These are phyloP conservation scores for Naganishia sp. DNA, from an alignment of 1,284 basidiomycete species.

Conservation along the genomic window DNA sequence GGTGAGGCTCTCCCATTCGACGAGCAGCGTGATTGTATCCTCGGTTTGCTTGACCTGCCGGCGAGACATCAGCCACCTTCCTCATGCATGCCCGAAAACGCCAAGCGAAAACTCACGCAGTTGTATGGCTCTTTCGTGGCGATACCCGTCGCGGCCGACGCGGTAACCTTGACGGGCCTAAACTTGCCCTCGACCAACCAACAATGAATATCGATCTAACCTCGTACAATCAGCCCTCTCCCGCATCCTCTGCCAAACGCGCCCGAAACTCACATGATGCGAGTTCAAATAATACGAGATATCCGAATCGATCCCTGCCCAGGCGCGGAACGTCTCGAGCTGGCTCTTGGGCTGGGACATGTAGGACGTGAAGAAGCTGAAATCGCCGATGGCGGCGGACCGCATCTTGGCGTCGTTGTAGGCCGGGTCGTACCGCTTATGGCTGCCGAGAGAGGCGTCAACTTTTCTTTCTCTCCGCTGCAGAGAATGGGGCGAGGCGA, in stretches of 20 bases:
- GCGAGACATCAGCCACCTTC: not conserved
- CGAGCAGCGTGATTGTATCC: constrained; percentile 90
- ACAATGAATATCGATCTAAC: constrained; percentile 80
- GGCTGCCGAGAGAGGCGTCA: constrained; percentile 55
- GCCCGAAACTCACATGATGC: constrained; percentile 67
- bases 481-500: no score
- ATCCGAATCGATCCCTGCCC: constrained; percentile 91
- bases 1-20: constrained; percentile 81
- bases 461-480: no score
- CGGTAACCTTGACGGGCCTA: constrained; percentile 76
- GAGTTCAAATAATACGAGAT: constrained; percentile 89
- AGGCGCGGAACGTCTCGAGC: constrained; percentile 87
- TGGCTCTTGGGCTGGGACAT: constrained; percentile 96
- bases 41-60: constrained; percentile 63
- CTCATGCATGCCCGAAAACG: not conserved
- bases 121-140: constrained; percentile 82
- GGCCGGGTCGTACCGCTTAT: constrained; percentile 76
- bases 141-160: constrained; percentile 83
- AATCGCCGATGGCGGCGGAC: constrained; percentile 76
- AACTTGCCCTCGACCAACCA: constrained; percentile 82
- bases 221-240: constrained; percentile 28
- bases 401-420: constrained; percentile 82
- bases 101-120: constrained; percentile 61
- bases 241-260: constrained; percentile 20
- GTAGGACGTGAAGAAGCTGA: constrained; percentile 70